Evolutionary conservation across 2,329 filamentous ascomycete genomes (phyloP), one percentile per base, ranked within the genome.

Genomic region (Diaporthe helianthi): DNA sequence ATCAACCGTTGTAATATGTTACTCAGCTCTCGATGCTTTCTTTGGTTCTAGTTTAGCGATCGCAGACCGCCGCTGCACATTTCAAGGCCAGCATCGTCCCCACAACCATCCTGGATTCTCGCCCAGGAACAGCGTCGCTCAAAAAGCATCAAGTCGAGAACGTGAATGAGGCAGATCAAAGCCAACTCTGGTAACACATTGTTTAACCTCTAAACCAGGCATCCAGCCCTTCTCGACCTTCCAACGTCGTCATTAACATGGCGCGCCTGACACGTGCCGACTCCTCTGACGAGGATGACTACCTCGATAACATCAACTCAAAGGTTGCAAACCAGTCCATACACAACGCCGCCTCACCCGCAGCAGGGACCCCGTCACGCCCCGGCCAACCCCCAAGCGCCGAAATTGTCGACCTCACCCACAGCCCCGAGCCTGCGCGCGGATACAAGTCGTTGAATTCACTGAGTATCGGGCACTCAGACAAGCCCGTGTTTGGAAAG

Each of bases 401-500:
- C 67, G 76, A 77, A 36, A 70, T 76, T 36, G 72, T 77, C 65
- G 75, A 78, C 67, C 73, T 80, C 36, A 72, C 77, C 17, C 67
- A 73, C 72, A 79, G 78, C 67, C 77, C 75, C 6, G 71, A 69
- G 65, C 69, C 46, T 31, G 46, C 15, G 46, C 63, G 49, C 8
- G 54, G 33, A 2, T 67, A 58, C 46, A 71, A 41, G 22, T 64
- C 70, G n/a, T 41, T 60, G n/a, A 55, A 69, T 55, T 65, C 67
- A 6, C 26, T 53, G 24, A 64, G 67, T 17, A 47, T 65, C 38
- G 51, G 63, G 29, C 55, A 74, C 69, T 51, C 74, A 75, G 7
- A 79, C 74, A 55, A 72, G 63, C 76, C 79, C 65, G 75, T 76
- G 22, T 79, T 80, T 73, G 78, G 80, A 2, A 81, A 83, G 67